phyloP scores from a whole-genome alignment of 83 land plant species.

The Isoetes engelmannii region DNA sequence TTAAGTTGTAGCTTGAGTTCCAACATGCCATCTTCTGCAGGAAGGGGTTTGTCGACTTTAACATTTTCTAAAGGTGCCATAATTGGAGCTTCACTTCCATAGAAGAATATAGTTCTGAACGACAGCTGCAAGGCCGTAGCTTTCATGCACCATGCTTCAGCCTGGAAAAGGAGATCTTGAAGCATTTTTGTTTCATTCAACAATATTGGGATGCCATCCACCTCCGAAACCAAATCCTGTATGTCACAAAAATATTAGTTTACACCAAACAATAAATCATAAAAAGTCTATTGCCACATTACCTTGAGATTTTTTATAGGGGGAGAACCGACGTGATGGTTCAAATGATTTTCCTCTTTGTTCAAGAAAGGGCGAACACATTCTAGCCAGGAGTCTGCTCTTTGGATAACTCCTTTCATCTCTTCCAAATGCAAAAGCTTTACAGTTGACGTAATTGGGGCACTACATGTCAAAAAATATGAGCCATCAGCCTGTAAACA shows the following conservation, averaged over 20 bases:
- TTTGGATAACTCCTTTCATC: neutral
- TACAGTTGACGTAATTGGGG: too few relatives aligned
- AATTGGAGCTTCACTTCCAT: too few relatives aligned
- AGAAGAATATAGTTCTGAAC: too few relatives aligned
- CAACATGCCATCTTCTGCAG: too few relatives aligned
- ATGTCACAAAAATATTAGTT: neutral
- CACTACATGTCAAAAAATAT: too few relatives aligned
- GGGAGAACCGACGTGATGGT: too few relatives aligned
- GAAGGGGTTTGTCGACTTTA: too few relatives aligned
- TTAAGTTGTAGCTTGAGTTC: neutral
- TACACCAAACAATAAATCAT: too few relatives aligned
- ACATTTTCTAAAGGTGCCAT: too few relatives aligned
- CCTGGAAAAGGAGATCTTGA: neutral
- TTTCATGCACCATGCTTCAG: conserved; percentile 18
- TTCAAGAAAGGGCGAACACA: conserved; percentile 3
- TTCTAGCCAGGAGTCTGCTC: conserved; percentile 4
- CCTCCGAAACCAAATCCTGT: conserved; percentile 22
- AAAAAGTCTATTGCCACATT: too few relatives aligned
- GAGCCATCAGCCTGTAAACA: neutral
- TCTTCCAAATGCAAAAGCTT: conserved; percentile 1
- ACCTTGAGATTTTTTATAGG: too few relatives aligned
- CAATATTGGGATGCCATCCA: neutral
- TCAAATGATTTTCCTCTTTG: too few relatives aligned
- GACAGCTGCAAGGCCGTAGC: conserved; percentile 11
- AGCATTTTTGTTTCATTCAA: conserved; percentile 24